Evolutionary conservation across 139 green algal species (phyloP), one percentile per base, ranked within the genome.

Genomic region (Tetratostichococcus sp.): DNA sequence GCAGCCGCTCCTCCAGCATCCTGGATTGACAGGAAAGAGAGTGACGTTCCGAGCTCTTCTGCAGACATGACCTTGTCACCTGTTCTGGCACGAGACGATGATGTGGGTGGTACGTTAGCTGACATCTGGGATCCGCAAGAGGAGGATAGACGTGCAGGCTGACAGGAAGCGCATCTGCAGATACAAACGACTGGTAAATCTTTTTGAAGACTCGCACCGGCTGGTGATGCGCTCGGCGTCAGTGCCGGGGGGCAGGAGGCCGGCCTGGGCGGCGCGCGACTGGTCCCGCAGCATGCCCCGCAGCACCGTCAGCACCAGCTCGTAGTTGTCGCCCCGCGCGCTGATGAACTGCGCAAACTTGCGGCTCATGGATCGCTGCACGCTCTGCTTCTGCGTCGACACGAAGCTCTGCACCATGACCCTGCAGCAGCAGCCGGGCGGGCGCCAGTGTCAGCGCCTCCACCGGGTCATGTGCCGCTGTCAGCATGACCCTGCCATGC

Each of bases 321-420:
- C 76, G 35, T 86, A 76, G 73, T 84, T 85, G 77, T 91, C 85
- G 19, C 72, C 35, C 6, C 79, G 74, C 69, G 77, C 43, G 22
- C 42, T 78, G 72, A 92, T 74, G 77, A 83, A 97, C 4, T 80
- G 70, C 26, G 71, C 65, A 80, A 98, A 94, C 74, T 89, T 92
- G 65, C 88, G 86, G 70, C 84, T 67, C 82, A 99, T 79, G 65
- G 82, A 78, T 74, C 94, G 91, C 83, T 99, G 96, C 70, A 97
- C 89, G 72, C 83, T 90, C 83, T 90, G 92, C 87, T 98, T 99
- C 85, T 99, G 96, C 23, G 89, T 97, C 71, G 83, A 81, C 76
- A 99, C 93, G 85, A 99, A 99, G 66, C 82, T 93, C 35, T 96
- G 86, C 26, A 99, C 86, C 90, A 99, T 92, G 71, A 95, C 87